A percentile compares a stretch with the other conserved stretches of the same genome.
phyloP scores from a whole-genome alignment of 208 protist species.

The Trypanosoma vivax region DNA sequence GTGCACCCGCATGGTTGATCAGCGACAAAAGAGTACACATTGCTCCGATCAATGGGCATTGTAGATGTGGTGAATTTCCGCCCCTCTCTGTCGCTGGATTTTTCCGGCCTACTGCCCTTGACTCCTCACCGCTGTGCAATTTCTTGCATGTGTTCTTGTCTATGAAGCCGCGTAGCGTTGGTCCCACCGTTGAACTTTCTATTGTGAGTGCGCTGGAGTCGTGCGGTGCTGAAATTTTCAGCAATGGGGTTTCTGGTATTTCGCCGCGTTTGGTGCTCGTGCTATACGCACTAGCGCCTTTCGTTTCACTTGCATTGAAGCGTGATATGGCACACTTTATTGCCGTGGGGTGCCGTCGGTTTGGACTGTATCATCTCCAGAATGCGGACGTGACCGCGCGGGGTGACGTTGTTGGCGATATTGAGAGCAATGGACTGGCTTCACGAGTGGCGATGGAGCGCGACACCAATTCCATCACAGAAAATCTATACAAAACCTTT shows the following conservation, averaged over 20 bases:
- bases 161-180: conserved; percentile 4
- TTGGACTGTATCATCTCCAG: conserved; percentile 56
- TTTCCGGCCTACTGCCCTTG: not conserved
- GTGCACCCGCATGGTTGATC: conserved; percentile 3
- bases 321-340: conserved; percentile 54
- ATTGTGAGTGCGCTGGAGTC: conserved; percentile 55
- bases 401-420: conserved; percentile 42
- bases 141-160: conserved; percentile 24
- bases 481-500: conserved; percentile 40
- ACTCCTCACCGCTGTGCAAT: conserved; percentile 7
- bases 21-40: conserved; percentile 9
- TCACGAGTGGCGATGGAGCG: conserved; percentile 46
- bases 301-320: conserved; percentile 51
- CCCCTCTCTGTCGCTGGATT: conserved; percentile 2
- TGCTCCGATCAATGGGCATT: conserved; percentile 4
- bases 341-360: conserved; percentile 62
- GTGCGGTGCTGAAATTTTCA: conserved; percentile 32
- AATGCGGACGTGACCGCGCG: conserved; percentile 27
- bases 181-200: conserved; percentile 28
- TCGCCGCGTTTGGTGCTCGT: conserved; percentile 26
- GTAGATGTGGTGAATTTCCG: conserved; percentile 25
- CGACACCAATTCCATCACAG: conserved; percentile 21
- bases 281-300: conserved; percentile 20
- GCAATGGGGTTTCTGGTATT: conserved; percentile 42
- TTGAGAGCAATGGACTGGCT: conserved; percentile 47